These are phyloP conservation scores for Galeopsis tetrahit DNA, from an alignment of 257 asterid genomes.

Conservation along the genomic window DNA sequence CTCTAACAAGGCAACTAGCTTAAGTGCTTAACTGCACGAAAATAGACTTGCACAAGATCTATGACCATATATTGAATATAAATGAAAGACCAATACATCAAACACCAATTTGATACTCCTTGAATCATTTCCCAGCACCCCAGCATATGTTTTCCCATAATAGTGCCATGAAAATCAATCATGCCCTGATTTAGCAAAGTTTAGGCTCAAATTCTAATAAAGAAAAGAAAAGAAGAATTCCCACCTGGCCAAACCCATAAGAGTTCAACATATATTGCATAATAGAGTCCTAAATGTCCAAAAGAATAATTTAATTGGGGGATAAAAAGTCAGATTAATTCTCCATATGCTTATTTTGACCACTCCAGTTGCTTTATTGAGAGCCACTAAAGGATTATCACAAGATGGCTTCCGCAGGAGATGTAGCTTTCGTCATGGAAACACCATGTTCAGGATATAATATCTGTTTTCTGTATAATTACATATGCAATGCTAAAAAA, in stretches of 20 bases:
- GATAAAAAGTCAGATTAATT: neutral
- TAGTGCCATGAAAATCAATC: neutral
- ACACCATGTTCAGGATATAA: neutral
- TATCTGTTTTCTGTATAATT: neutral
- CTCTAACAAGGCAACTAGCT: conserved; percentile 5
- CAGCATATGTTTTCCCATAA: neutral
- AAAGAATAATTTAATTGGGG: neutral
- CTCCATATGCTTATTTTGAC: neutral
- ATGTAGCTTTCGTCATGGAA: conserved; percentile 3
- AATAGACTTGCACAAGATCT: neutral
- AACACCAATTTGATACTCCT: neutral
- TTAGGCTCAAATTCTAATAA: neutral
- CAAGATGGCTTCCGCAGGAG: neutral
- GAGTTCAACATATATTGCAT: neutral
- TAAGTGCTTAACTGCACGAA: neutral
- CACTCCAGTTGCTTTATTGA: neutral
- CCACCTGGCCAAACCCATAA: conserved; percentile 3
- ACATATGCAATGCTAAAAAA: neutral
- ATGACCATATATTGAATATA: neutral
- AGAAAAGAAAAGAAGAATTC: conserved; percentile 1
- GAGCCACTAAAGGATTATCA: neutral
- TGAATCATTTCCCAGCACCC: neutral
- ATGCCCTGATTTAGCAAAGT: conserved; percentile 1
- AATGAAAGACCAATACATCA: neutral
- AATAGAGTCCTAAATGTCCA: neutral